Percentiles rank a stretch among this genome's conserved stretches.
Evolutionary conservation across 768 basidiomycete species (phyloP).

Genomic region (Lentinula aciculospora): DNA sequence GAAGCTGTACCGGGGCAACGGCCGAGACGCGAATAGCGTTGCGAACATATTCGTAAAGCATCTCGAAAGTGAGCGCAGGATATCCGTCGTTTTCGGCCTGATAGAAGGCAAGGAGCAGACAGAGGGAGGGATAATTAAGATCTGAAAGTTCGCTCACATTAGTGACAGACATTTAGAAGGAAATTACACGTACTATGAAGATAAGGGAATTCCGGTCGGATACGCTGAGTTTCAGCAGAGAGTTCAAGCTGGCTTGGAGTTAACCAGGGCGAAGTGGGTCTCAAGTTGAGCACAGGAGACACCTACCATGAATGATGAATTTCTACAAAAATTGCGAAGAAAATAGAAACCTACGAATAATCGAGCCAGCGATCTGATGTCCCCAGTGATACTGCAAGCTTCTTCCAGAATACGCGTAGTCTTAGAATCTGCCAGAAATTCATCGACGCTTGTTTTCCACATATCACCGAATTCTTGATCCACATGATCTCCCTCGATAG

Average conservation of each 20-base stretch:
- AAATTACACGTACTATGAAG: slow-evolving; percentile 42
- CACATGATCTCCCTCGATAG: slow-evolving; percentile 15
- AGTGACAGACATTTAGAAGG: not conserved
- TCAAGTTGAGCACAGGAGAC: slow-evolving; percentile 37
- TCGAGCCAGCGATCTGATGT: slow-evolving; percentile 51
- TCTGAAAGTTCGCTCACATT: slow-evolving; percentile 29
- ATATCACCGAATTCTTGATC: slow-evolving; percentile 18
- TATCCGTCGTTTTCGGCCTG: slow-evolving; percentile 77
- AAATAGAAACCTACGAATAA: slow-evolving; percentile 46
- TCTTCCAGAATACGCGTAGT: slow-evolving; percentile 47
- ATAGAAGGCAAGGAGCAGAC: slow-evolving; percentile 79
- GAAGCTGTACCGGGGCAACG: slow-evolving; percentile 69
- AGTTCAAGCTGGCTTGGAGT: slow-evolving; percentile 35
- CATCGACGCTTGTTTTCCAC: slow-evolving; percentile 57
- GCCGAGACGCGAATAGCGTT: slow-evolving; percentile 68
- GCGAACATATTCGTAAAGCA: slow-evolving; percentile 77
- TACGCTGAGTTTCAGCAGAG: slow-evolving; percentile 47
- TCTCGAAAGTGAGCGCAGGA: slow-evolving; percentile 82
- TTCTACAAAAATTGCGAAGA: not conserved
- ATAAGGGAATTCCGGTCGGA: slow-evolving; percentile 45
- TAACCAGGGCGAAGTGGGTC: slow-evolving; percentile 48
- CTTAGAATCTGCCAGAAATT: slow-evolving; percentile 44
- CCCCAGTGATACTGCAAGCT: slow-evolving; percentile 54
- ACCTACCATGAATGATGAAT: slow-evolving; percentile 26
- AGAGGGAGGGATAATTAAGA: slow-evolving; percentile 72